These are phyloP conservation scores for Sporothrix brasiliensis DNA, from an alignment of 2,329 filamentous ascomycete species.

Conservation along the genomic window DNA sequence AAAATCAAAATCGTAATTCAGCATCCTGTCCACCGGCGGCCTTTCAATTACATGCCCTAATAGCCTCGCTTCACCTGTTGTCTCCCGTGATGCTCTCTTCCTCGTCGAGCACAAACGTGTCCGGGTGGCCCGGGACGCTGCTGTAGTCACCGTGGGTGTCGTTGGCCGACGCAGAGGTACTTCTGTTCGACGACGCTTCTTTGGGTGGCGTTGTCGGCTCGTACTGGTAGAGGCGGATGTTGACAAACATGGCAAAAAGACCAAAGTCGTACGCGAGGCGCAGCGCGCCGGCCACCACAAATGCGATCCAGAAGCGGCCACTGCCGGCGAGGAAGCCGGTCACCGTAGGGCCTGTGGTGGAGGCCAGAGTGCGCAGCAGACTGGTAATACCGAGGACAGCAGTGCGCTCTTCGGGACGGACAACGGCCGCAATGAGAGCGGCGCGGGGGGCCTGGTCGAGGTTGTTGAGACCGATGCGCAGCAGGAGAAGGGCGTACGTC, in stretches of 20 bases:
- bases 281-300: slow-evolving; percentile 58
- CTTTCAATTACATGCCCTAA: too few relatives aligned
- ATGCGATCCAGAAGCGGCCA: slow-evolving; percentile 63
- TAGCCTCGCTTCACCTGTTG: too few relatives aligned
- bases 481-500: slow-evolving; percentile 58
- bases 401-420: slow-evolving; percentile 65
- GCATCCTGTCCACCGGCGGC: neutral
- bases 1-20: neutral
- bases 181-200: slow-evolving; percentile 68
- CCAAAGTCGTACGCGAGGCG: slow-evolving; percentile 62
- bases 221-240: slow-evolving; percentile 56
- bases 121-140: slow-evolving; percentile 32
- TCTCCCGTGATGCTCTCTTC: slow-evolving; percentile 31
- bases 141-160: slow-evolving; percentile 48
- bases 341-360: slow-evolving; percentile 57
- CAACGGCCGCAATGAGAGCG: slow-evolving; percentile 68
- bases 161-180: slow-evolving; percentile 63
- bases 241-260: slow-evolving; percentile 61
- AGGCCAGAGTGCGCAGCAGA: slow-evolving; percentile 62
- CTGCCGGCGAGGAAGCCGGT: slow-evolving; percentile 59
- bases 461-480: slow-evolving; percentile 65
- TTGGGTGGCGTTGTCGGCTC: slow-evolving; percentile 65
- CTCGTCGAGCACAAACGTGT: slow-evolving; percentile 32
- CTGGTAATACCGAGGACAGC: slow-evolving; percentile 71
- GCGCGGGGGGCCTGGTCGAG: slow-evolving; percentile 71